Evolutionary conservation across 2,329 filamentous ascomycete genomes (phyloP).

Genomic region (Emmonsia crescens): DNA sequence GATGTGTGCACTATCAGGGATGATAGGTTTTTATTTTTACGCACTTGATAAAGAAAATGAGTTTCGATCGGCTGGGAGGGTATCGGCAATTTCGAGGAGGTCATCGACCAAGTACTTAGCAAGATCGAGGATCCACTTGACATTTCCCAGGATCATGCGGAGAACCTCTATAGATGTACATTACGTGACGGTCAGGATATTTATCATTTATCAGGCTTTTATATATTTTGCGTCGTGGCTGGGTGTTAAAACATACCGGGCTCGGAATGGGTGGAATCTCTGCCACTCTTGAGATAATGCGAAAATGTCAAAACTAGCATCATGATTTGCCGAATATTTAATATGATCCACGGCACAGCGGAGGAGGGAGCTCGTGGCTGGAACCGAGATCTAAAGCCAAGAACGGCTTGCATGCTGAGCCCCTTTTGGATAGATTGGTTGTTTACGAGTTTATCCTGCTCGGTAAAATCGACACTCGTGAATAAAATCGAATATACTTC

Average conservation of each 20-base stretch:
- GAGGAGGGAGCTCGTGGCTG: slow-evolving; percentile 53
- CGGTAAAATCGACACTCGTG: slow-evolving; percentile 70
- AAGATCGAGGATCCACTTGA: slow-evolving; percentile 66
- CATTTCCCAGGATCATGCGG: slow-evolving; percentile 59
- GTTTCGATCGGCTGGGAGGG: slow-evolving; percentile 9
- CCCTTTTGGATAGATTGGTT: slow-evolving; percentile 64
- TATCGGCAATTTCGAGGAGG: slow-evolving; percentile 36
- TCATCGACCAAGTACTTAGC: slow-evolving; percentile 46
- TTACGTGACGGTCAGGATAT: not conserved
- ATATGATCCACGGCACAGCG: slow-evolving; percentile 62
- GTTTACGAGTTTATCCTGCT: slow-evolving; percentile 62
- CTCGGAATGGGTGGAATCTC: slow-evolving; percentile 40
- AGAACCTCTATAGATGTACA: slow-evolving; percentile 49
- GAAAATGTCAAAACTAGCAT: slow-evolving; percentile 55
- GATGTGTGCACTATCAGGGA: not conserved
- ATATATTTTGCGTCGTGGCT: slow-evolving; percentile 2
- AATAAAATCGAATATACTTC: slow-evolving; percentile 61
- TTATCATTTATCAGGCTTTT: not conserved
- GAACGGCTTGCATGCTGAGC: slow-evolving; percentile 65
- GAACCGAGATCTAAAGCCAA: slow-evolving; percentile 60
- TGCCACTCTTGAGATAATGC: slow-evolving; percentile 50
- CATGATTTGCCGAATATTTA: slow-evolving; percentile 61
- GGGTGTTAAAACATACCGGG: slow-evolving; percentile 38
- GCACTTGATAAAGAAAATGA: slow-evolving; percentile 28
- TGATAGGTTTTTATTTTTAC: slow-evolving; percentile 1